phyloP scores from a whole-genome alignment of 306 rosid species.

The Inga laurina region DNA sequence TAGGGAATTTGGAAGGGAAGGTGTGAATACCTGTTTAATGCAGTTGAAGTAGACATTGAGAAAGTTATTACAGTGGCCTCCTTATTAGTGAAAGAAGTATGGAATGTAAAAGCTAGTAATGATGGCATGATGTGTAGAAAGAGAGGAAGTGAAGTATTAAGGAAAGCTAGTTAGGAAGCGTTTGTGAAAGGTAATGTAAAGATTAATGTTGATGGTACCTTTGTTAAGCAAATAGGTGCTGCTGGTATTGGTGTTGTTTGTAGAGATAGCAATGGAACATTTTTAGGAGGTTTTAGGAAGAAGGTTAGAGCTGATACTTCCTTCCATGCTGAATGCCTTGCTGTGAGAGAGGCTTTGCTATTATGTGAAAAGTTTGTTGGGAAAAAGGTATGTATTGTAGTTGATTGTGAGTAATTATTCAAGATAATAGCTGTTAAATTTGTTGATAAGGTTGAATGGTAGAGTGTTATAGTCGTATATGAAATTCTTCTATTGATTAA shows the following conservation, averaged over 20 bases:
- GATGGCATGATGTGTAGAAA: too few species aligned
- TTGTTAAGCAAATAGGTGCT: background rate
- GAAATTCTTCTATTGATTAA: background rate
- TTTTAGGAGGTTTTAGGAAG: too few species aligned
- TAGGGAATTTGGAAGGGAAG: background rate
- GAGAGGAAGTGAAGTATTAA: too few species aligned
- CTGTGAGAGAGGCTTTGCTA: background rate
- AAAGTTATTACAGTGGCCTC: background rate
- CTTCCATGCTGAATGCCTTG: background rate
- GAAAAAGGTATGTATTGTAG: too few species aligned
- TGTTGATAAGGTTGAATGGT: background rate
- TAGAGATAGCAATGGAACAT: background rate
- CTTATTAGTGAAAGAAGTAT: background rate
- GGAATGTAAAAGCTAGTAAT: background rate
- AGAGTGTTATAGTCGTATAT: rapidly evolving
- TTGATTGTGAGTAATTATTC: background rate
- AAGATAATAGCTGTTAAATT: too few species aligned
- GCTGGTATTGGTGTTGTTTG: background rate
- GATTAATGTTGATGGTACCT: background rate
- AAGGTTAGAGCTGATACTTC: background rate
- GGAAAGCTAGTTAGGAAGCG: too few species aligned
- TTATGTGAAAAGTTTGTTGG: too few species aligned
- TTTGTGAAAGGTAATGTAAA: too few species aligned
- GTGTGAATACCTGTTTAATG: background rate
- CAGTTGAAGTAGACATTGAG: background rate